Evolutionary conservation across 2,329 filamentous ascomycete species (phyloP).

Genomic region (Aspergillus felis): DNA sequence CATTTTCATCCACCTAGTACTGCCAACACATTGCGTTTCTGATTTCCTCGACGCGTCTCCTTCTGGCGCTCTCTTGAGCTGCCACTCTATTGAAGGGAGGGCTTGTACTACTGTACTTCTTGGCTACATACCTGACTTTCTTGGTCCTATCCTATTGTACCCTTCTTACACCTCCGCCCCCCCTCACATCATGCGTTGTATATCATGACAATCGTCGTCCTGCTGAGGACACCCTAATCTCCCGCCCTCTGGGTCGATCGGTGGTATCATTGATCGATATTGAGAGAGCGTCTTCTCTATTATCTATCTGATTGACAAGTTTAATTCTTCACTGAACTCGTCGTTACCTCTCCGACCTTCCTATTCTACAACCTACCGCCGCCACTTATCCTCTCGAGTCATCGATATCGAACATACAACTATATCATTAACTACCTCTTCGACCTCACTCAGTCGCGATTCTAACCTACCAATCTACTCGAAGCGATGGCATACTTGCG

Average conservation of each 20-base stretch:
- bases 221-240: slow-evolving; percentile 29
- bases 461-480: slow-evolving; percentile 1
- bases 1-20: slow-evolving; percentile 15
- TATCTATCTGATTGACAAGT: slow-evolving; percentile 10
- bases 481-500: slow-evolving; percentile 31
- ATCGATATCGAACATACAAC: slow-evolving; percentile 4
- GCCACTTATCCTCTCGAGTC: slow-evolving; percentile 11
- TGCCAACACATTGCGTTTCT: slow-evolving; percentile 23
- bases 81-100: slow-evolving; percentile 21
- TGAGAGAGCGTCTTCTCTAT: slow-evolving; percentile 21
- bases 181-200: slow-evolving; percentile 33
- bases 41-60: slow-evolving; percentile 23
- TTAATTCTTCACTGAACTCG: slow-evolving; percentile 9
- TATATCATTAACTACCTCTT: slow-evolving; percentile 8
- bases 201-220: slow-evolving; percentile 43
- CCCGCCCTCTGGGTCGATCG: slow-evolving; percentile 26
- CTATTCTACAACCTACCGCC: background rate
- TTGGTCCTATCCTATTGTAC: slow-evolving; percentile 9
- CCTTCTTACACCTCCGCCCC: slow-evolving; percentile 6
- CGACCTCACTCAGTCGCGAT: slow-evolving; percentile 3
- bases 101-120: slow-evolving; percentile 21
- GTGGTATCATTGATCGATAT: slow-evolving; percentile 25
- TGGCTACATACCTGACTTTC: slow-evolving; percentile 19
- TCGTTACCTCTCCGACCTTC: slow-evolving; percentile 8
- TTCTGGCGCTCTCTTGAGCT: slow-evolving; percentile 26